Evolutionary conservation across 1,139 yeast species (phyloP).

Genomic region (Candida tunisiensis): DNA sequence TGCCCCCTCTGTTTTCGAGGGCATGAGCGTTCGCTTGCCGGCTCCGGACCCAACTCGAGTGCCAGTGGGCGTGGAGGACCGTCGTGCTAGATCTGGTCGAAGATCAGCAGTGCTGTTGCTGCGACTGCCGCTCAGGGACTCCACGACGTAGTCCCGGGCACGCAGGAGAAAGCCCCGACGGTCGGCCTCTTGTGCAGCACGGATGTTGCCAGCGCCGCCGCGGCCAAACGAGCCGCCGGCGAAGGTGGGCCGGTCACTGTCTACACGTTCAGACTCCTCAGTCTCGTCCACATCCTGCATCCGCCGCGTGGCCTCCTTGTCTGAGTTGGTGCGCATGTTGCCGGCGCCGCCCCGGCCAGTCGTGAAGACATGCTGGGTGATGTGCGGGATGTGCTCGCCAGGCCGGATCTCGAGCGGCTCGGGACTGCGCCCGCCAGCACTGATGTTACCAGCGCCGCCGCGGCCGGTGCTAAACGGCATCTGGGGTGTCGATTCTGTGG

Average conservation of each 20-base stretch:
- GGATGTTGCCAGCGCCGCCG: conserved; percentile 23
- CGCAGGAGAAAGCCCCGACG: too few species aligned
- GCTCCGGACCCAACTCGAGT: too few species aligned
- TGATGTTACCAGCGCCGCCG: conserved; percentile 70
- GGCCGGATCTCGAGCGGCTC: conserved; percentile 16
- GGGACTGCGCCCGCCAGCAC: conserved; percentile 17
- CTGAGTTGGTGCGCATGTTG: conserved; percentile 50
- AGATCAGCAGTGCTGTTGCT: too few species aligned
- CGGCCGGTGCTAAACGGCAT: too few species aligned
- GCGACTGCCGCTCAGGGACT: too few species aligned
- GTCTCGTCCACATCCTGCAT: conserved; percentile 54
- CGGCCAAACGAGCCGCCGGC: conserved; percentile 19
- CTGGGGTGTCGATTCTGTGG: too few species aligned
- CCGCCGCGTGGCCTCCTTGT: conserved; percentile 42
- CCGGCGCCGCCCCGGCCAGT: conserved; percentile 80
- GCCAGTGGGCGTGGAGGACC: too few species aligned
- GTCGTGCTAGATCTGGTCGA: too few species aligned
- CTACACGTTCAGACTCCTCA: conserved; percentile 7
- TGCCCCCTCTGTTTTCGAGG: too few species aligned
- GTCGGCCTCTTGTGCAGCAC: conserved; percentile 10
- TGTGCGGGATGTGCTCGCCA: conserved; percentile 48
- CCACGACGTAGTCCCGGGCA: too few species aligned
- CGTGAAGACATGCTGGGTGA: conserved; percentile 39
- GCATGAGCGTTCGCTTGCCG: too few species aligned
- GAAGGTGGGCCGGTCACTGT: conserved; percentile 10